phyloP scores from a whole-genome alignment of 352 stramenopile genomes.

The Pythium biforme region DNA sequence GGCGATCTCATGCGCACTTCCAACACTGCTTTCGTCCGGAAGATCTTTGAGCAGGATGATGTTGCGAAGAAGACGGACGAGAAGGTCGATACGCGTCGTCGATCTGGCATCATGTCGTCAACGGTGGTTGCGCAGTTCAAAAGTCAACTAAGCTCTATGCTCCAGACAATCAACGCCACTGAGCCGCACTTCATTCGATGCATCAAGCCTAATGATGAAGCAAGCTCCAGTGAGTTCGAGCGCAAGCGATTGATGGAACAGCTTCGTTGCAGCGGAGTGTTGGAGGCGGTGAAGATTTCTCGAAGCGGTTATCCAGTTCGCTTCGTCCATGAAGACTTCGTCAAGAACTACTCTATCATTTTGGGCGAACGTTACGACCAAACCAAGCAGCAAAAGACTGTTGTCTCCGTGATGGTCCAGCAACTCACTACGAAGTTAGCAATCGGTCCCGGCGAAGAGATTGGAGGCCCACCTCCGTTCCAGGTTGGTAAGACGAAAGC shows the following conservation, averaged over 20 bases:
- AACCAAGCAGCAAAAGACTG: conserved; percentile 47
- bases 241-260: conserved; percentile 74
- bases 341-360: conserved; percentile 81
- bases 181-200: conserved; percentile 92
- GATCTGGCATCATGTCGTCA: conserved; percentile 79
- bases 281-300: conserved; percentile 90
- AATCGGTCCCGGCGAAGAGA: conserved; percentile 30
- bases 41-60: conserved; percentile 59
- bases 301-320: conserved; percentile 93
- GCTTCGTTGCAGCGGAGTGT: conserved; percentile 81
- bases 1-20: conserved; percentile 73
- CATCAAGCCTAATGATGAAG: conserved; percentile 86
- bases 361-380: conserved; percentile 41
- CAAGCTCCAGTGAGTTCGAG: conserved; percentile 60
- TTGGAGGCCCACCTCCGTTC: conserved; percentile 44
- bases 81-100: conserved; percentile 36
- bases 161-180: conserved; percentile 94
- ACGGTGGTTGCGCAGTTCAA: conserved; percentile 93
- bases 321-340: conserved; percentile 92
- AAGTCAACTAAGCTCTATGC: conserved; percentile 88
- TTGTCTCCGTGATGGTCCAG: conserved; percentile 48
- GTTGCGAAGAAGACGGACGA: conserved; percentile 34
- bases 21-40: conserved; percentile 57
- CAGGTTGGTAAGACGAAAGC: conserved; percentile 85
- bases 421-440: conserved; percentile 39